phyloP scores from a whole-genome alignment of 1,284 basidiomycete genomes.

The Exobasidium cylindrosporum region DNA sequence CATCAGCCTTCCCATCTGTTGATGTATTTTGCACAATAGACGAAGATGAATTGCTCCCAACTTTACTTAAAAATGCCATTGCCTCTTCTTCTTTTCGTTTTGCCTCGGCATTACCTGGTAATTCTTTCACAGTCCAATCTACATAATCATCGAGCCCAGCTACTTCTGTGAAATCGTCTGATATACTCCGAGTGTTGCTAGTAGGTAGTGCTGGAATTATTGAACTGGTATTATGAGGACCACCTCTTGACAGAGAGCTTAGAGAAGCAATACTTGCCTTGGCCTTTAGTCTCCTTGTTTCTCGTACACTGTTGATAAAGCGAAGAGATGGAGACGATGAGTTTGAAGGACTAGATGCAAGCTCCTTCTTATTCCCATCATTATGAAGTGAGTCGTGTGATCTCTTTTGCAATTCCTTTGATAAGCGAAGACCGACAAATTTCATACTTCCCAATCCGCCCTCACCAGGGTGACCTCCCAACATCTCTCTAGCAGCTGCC shows the following conservation, averaged over 20 bases:
- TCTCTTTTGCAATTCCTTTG: conserved; percentile 3
- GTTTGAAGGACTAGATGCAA: neutral
- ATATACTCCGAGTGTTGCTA: neutral
- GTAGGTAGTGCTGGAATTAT: neutral
- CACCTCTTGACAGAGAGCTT: neutral
- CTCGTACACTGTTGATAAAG: neutral
- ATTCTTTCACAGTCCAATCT: neutral
- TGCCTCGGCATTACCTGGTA: conserved; percentile 15
- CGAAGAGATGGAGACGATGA: neutral
- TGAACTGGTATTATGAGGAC: neutral
- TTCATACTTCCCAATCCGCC: conserved; percentile 11
- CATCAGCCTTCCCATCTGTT: too few species aligned
- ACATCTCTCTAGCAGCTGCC: neutral
- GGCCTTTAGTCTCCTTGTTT: neutral
- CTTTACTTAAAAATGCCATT: neutral
- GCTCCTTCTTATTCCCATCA: neutral
- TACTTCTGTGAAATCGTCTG: neutral
- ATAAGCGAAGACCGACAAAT: neutral
- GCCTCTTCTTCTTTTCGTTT: conserved; percentile 14
- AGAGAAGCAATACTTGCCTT: neutral
- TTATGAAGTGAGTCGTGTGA: neutral
- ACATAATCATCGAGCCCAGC: neutral
- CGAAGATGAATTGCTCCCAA: conserved; percentile 2
- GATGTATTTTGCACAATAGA: too few species aligned
- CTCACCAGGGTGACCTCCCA: conserved; percentile 10